phyloP scores from a whole-genome alignment of 169 alveolate species.

The Pseudocohnilembus persalinus region DNA sequence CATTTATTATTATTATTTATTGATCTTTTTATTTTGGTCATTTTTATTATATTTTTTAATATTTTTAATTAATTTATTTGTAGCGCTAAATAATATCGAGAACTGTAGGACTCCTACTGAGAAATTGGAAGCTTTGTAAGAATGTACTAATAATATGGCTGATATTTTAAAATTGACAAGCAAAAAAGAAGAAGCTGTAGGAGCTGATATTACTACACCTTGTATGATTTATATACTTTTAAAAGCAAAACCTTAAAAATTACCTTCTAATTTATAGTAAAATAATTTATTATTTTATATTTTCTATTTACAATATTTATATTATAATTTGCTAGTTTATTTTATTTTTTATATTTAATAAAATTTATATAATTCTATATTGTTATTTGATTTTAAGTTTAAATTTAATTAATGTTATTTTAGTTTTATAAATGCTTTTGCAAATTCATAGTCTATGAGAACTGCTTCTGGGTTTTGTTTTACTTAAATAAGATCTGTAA shows the following conservation, averaged over 20 bases:
- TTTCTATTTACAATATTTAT: no score
- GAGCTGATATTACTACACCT: constrained; percentile 37
- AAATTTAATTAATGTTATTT: no score
- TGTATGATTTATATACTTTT: constrained; percentile 26
- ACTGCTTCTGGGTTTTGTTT: constrained; percentile 15
- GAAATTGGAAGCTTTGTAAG: constrained; percentile 25
- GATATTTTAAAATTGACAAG: constrained; percentile 30
- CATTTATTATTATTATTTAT: no score
- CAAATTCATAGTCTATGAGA: constrained; percentile 11
- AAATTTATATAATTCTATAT: neutral
- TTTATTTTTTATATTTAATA: no score
- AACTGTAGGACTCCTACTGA: constrained; percentile 20
- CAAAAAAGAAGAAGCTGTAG: constrained; percentile 25
- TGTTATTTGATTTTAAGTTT: no score
- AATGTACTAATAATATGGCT: constrained; percentile 34
- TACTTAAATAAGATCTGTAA: constrained; percentile 9
- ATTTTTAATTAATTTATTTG: neutral
- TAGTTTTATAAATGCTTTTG: constrained; percentile 23
- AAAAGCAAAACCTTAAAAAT: constrained; percentile 36
- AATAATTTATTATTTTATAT: no score
- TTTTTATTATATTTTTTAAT: no score
- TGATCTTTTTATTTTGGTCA: neutral
- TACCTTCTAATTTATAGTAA: constrained; percentile 25
- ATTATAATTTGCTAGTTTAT: neutral
- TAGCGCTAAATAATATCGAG: constrained; percentile 32